These are phyloP conservation scores for Podospora australis DNA, from an alignment of 495 filamentous ascomycete genomes.

Conservation along the genomic window DNA sequence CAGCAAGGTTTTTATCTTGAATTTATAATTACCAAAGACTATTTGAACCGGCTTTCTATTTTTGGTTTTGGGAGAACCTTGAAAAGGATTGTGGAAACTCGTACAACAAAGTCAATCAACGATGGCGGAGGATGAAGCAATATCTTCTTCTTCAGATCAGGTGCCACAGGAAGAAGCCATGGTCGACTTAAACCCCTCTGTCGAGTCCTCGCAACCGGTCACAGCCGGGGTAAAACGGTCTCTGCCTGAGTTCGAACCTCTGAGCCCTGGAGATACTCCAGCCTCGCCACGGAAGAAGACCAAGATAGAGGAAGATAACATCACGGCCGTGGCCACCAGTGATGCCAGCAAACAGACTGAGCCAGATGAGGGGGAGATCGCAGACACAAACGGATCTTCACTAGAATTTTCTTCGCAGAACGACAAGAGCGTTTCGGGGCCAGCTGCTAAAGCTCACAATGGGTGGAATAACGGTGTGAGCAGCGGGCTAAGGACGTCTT, in stretches of 20 bases:
- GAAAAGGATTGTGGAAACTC: too few species aligned
- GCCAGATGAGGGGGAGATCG: constrained; percentile 16
- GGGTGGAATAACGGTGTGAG: constrained; percentile 37
- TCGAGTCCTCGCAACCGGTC: too few species aligned
- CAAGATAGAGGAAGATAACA: neutral
- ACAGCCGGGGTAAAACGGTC: too few species aligned
- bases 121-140: too few species aligned
- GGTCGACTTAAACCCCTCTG: neutral
- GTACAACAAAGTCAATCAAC: too few species aligned
- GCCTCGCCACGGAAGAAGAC: neutral
- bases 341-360: too few species aligned
- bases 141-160: too few species aligned
- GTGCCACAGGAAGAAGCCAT: neutral
- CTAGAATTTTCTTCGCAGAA: constrained; percentile 3
- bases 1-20: too few species aligned
- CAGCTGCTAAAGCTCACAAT: constrained; percentile 4
- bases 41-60: too few species aligned
- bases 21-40: too few species aligned
- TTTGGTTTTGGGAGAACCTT: too few species aligned
- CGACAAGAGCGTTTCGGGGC: neutral
- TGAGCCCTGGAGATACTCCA: neutral
- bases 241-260: neutral
- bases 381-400: constrained; percentile 20
- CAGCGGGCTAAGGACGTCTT: constrained; percentile 25
- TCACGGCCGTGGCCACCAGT: too few species aligned